Evolutionary conservation across 2,329 filamentous ascomycete species (phyloP).

Genomic region (Nigrospora osmanthi): DNA sequence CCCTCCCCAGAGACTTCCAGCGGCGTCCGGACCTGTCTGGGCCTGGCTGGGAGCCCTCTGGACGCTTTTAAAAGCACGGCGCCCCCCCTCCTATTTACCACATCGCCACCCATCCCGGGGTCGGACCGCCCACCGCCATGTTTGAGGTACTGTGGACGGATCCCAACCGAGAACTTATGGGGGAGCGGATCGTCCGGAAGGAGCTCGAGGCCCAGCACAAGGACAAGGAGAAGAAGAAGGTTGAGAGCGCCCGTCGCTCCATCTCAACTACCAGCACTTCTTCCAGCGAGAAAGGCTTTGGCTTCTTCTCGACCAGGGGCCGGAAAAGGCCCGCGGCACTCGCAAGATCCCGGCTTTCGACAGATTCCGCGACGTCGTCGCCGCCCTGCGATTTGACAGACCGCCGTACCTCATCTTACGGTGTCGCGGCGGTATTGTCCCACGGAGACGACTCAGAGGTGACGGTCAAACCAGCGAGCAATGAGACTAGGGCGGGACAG

Average conservation of each 20-base stretch:
- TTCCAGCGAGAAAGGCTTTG: constrained; percentile 30
- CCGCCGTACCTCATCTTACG: constrained; percentile 12
- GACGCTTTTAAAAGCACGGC: too few relatives aligned
- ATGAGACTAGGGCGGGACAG: constrained; percentile 10
- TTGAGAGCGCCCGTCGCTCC: constrained; percentile 22
- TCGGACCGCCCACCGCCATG: constrained; percentile 26
- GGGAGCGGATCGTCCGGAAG: constrained; percentile 43
- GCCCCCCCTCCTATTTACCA: too few relatives aligned
- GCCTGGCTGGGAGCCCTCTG: too few relatives aligned
- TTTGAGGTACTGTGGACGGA: constrained; percentile 55
- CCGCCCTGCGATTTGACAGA: constrained; percentile 6
- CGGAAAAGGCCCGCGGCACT: constrained; percentile 22
- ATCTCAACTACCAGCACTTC: constrained; percentile 35
- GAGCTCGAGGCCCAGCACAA: constrained; percentile 27
- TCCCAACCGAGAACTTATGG: constrained; percentile 42
- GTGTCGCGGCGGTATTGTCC: constrained; percentile 14
- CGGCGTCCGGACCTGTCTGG: too few relatives aligned
- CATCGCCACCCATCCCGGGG: too few relatives aligned
- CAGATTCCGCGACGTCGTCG: constrained; percentile 1
- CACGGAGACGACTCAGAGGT: constrained; percentile 11
- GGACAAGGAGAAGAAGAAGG: constrained; percentile 20
- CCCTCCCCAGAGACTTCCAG: too few relatives aligned
- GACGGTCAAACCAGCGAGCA: constrained; percentile 9
- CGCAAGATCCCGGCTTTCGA: constrained; percentile 8
- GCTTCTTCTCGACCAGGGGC: constrained; percentile 34